Conservation (phyloP, 345 rosid genomes). For the Mallotus nudiflorus region DNA sequence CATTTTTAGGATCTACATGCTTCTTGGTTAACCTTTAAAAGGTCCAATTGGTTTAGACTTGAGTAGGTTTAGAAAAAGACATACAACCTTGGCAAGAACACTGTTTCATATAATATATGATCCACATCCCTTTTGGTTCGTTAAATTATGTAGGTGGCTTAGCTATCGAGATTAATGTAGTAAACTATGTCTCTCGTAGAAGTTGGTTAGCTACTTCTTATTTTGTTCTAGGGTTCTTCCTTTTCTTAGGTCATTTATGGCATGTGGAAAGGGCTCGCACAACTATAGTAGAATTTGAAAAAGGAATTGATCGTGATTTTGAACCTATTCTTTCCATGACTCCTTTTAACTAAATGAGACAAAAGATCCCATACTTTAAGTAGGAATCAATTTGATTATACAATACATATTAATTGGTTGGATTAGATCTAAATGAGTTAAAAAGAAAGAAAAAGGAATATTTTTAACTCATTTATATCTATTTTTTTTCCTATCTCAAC, state of each 20-base stretch:
- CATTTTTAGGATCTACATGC: constrained; percentile 17
- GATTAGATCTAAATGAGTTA: too few relatives aligned
- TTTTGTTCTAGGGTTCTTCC: neutral
- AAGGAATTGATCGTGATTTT: constrained; percentile 24
- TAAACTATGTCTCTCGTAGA: constrained; percentile 20
- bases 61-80: constrained; percentile 20
- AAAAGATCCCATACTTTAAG: too few relatives aligned
- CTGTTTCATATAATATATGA: neutral
- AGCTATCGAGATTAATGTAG: neutral
- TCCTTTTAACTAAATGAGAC: constrained; percentile 9
- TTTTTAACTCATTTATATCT: neutral
- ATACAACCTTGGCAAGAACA: constrained; percentile 15
- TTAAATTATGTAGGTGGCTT: neutral
- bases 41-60: constrained; percentile 24
- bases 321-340: constrained; percentile 18
- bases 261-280: neutral
- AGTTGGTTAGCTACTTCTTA: neutral
- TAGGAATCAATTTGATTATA: too few relatives aligned
- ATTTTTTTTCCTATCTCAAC: neutral
- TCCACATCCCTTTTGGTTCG: constrained; percentile 2
- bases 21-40: constrained; percentile 19
- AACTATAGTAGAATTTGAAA: constrained; percentile 20
- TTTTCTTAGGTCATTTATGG: constrained; percentile 1
- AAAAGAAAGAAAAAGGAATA: too few relatives aligned
- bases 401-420: too few relatives aligned